These are phyloP conservation scores for Jamesozyma hellenica DNA, from an alignment of 805 yeast species.

Conservation along the genomic window DNA sequence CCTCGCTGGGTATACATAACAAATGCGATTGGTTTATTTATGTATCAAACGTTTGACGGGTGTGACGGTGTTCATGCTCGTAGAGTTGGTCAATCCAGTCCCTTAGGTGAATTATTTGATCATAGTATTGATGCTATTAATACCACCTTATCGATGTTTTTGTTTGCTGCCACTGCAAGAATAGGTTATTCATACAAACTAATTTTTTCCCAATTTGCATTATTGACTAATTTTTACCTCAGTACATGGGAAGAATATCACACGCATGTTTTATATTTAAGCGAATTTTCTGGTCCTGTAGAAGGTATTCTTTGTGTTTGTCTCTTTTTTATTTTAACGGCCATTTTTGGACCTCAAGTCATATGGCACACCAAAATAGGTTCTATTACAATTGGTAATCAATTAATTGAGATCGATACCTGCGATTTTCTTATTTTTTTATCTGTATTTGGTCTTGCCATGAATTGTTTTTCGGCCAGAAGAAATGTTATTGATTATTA, in stretches of 20 bases:
- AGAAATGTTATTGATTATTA: slow-evolving; percentile 46
- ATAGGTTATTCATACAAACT: slow-evolving; percentile 59
- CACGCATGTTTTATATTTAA: slow-evolving; percentile 69
- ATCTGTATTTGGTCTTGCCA: slow-evolving; percentile 47
- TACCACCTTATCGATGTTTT: slow-evolving; percentile 67
- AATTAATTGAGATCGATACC: slow-evolving; percentile 30
- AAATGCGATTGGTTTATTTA: slow-evolving; percentile 72
- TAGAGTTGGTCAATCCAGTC: slow-evolving; percentile 89
- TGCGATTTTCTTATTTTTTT: slow-evolving; percentile 43
- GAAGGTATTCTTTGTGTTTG: slow-evolving; percentile 74
- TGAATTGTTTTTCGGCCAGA: slow-evolving; percentile 61
- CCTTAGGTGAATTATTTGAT: slow-evolving; percentile 88
- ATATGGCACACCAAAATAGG: slow-evolving; percentile 45
- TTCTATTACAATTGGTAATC: slow-evolving; percentile 9
- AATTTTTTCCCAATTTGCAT: slow-evolving; percentile 57
- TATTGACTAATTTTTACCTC: slow-evolving; percentile 71
- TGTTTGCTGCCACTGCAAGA: slow-evolving; percentile 68
- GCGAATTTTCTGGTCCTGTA: slow-evolving; percentile 85
- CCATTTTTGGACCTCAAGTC: slow-evolving; percentile 54
- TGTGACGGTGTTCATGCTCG: slow-evolving; percentile 95
- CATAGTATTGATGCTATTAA: slow-evolving; percentile 72
- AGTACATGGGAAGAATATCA: slow-evolving; percentile 96
- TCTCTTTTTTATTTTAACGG: slow-evolving; percentile 49
- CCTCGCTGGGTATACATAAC: slow-evolving; percentile 73
- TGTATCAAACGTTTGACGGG: slow-evolving; percentile 93